A percentile compares a stretch with the other conserved stretches of the same genome.
Conservation (phyloP, 2,329 filamentous ascomycete genomes). For the Epichloe coenophiala region DNA sequence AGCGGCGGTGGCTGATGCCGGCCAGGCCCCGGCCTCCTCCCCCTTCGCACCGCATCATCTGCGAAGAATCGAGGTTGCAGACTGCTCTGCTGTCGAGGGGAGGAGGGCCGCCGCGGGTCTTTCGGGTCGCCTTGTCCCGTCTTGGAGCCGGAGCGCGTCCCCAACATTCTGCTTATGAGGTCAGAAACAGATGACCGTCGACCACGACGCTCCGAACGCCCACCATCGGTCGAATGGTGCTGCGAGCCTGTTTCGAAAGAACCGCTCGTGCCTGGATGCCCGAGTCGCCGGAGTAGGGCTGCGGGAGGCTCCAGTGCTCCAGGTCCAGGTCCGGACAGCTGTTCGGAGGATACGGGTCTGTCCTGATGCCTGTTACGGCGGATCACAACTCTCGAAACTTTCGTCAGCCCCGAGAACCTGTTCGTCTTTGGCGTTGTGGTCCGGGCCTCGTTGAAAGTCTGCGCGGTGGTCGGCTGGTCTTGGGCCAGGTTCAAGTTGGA, state of each 20-base stretch:
- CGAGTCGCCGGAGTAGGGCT: conserved; percentile 6
- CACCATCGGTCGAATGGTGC: conserved; percentile 3
- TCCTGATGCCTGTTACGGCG: neutral
- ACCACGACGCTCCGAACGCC: conserved; percentile 11
- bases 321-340: conserved; percentile 4
- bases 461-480: neutral
- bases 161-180: conserved; percentile 17
- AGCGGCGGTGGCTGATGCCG: neutral
- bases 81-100: neutral
- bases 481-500: conserved; percentile 11
- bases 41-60: neutral
- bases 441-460: neutral
- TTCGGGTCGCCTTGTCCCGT: conserved; percentile 2
- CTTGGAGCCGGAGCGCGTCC: conserved; percentile 11
- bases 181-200: conserved; percentile 17
- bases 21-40: neutral
- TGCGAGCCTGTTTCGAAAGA: conserved; percentile 10
- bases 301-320: neutral
- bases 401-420: conserved; percentile 28
- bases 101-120: neutral
- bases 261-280: conserved; percentile 12
- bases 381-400: conserved; percentile 11
- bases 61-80: neutral
- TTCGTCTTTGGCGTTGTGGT: conserved; percentile 23
- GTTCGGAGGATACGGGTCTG: neutral